Evolutionary conservation across 2,329 filamentous ascomycete genomes (phyloP), one percentile per base, ranked within the genome.

Genomic region (Blastomyces gilchristii): DNA sequence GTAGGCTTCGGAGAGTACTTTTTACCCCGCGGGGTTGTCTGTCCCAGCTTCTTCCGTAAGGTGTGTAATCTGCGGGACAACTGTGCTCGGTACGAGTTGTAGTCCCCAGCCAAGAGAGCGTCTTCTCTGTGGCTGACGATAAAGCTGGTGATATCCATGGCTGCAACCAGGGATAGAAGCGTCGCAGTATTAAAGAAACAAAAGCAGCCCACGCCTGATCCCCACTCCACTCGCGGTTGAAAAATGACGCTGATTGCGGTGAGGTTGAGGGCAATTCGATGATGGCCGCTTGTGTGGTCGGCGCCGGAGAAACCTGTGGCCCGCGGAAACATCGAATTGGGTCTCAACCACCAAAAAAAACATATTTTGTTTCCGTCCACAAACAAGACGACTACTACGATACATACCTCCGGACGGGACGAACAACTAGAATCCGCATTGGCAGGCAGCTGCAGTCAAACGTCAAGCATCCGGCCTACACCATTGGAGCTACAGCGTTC

Each of bases 121-220:
- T 89, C 85, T 74, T 96, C 89, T 67, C 94, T 84, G 68, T 88
- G 87, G 61, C 86, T 85, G 71, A 91, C 83, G 69, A 97, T 80
- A 67, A 90, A 92, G 69, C 85, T 85, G 63, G 94, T 97, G 76
- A 97, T 90, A 67, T 97, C 90, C 93, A 97, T 97, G 65, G 41
- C 34, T 39, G 53, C 18, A 18, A 22, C 16, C 14, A 22, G 39
- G 16, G 11, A 18, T 39, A 56, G 28, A 7, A 7, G 31, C 18
- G 49, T 52, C 22, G 22, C 47, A 28, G 47, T 28, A 14, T 28
- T 22, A 25, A 4, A n/a, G 8, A 50, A 25, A 50, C 7, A 2
- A 34, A 50, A 50, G 7, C 47, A 53, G 7, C 12, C 25, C 4
- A 34, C 7, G 16, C 50, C 18, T 57, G 18, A 25, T 57, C 54